Base-by-base conservation (phyloP, 1,284 basidiomycete species). In the Ceratobasidium theobromae region DNA sequence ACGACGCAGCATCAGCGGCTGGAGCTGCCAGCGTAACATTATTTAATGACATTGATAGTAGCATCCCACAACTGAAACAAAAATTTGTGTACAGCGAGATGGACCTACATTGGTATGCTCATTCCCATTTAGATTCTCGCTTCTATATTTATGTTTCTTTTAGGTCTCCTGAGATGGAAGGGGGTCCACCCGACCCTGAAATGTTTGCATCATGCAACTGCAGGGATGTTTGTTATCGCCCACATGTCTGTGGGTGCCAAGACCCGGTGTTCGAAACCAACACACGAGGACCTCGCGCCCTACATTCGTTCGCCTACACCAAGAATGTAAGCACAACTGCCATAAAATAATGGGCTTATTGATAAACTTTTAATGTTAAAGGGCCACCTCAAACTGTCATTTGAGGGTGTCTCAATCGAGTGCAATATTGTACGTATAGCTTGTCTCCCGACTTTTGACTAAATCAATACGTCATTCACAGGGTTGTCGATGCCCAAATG, bases 71-170 rank as follows among this genome's bases (percentile, higher is more conserved):
- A n/a, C 49, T 69, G n/a, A 65, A 57, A 12, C 25, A 66, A 4
- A 53, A 32, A 1, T 69, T 69, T 52, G 53, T 40, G 45, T 69
- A 69, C 21, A 66, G 35, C 27, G 68, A 69, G 41, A 66, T 53
- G 41, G 48, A 54, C 11, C 52, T 62, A 12, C 28, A 48, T 12
- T 52, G 55, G 68, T 68, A 18, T 32, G 58, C 43, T 41, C 27
- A 30, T 32, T 53, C 33, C 14, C 23, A 25, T 25, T n/a, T 21
- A 4, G 18, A 52, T 28, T 32, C 30, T 53, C 38, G 21, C 35
- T 27, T 6, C 18, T 25, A 38, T 35, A n/a, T n/a, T n/a, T n/a
- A n/a, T n/a, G n/a, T n/a, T n/a, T n/a, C 4, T n/a, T 27, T 28
- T 27, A 58, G 55, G 45, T 32, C 43, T 35, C 30, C 38, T 3